Base-by-base conservation (phyloP, 1,139 yeast species). In the Lodderomyces orthopsilosis region DNA sequence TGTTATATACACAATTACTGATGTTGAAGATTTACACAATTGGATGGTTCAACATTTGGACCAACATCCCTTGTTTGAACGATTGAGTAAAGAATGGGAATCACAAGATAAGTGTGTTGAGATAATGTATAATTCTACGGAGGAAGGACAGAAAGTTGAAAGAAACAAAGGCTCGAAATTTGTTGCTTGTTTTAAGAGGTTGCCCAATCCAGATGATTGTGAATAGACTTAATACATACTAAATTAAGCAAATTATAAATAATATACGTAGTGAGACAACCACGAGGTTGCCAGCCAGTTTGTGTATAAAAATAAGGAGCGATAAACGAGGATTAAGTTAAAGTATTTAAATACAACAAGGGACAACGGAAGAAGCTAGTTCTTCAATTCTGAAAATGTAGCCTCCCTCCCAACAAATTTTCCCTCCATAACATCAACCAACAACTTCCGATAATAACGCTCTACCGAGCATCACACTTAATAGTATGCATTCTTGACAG, bases 41-140 rank as follows among this genome's bases (percentile, higher is more conserved):
- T 93, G 99, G 99, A 93, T 93, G 98, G 96, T 84, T 17, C 76
- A 80, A 56, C 98, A 94, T 64, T 68, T 93, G 48, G 91, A 85
- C 43, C 86, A 78, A 45, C 99, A 93, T 63, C 98, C 98, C 9
- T 66, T 93, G 57, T 93, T 93, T 62, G 89, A 85, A 65, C 77
- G 97, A 54, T 75, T 90, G 54, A 69, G 79, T 41, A 71, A 79
- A 50, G 89, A 85, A 51, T 90, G 95, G 89, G 97, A 90, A 65
- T 63, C 65, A 3, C 65, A 70, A 22, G 98, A 94, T 63, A 69
- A 70, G 49, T 90, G 98, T 66, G 98, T 91, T 26, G 68, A 77
- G 49, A 79, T 89, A 42, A 93, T 93, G 98, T 81, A 81, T 51
- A 81, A 83, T 51, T 83, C 95, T 19, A 93, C 99, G 0, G 99